Percentiles rank a stretch among this genome's conserved stretches.
Evolutionary conservation across 2,329 filamentous ascomycete species (phyloP).

Genomic region (Trichoderma sp.): DNA sequence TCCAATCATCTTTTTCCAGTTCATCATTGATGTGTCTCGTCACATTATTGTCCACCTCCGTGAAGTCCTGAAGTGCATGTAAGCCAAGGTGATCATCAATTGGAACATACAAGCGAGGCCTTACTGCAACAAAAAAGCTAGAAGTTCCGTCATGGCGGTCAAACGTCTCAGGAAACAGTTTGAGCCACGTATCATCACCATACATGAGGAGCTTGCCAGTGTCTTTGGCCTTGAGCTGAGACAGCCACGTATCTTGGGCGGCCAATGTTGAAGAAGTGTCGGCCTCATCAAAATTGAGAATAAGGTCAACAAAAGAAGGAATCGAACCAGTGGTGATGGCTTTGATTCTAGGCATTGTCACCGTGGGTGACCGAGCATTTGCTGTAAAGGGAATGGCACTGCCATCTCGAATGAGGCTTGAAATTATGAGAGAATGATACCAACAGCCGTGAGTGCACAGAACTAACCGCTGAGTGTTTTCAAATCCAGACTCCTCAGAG

Average conservation of each 20-base stretch:
- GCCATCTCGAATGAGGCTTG: conserved; percentile 79
- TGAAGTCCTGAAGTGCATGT: conserved; percentile 68
- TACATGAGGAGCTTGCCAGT: conserved; percentile 86
- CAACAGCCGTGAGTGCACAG: background rate
- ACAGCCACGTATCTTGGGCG: conserved; percentile 92
- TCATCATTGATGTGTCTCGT: conserved; percentile 84
- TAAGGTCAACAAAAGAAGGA: conserved; percentile 96
- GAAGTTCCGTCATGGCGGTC: conserved; percentile 87
- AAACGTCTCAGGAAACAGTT: conserved; percentile 90
- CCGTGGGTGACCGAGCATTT: conserved; percentile 92
- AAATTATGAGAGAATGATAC: background rate
- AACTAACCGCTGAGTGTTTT: conserved; percentile 81
- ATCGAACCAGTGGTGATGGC: conserved; percentile 96
- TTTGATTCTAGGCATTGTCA: conserved; percentile 98
- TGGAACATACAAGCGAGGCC: conserved; percentile 37
- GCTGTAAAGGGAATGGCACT: conserved; percentile 90
- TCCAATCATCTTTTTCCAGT: conserved; percentile 79
- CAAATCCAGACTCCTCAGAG: conserved; percentile 74
- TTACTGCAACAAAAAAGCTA: conserved; percentile 95
- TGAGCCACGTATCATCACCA: conserved; percentile 97
- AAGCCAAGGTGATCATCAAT: background rate
- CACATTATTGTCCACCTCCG: conserved; percentile 96
- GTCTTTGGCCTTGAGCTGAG: conserved; percentile 77
- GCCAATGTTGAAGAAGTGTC: conserved; percentile 88
- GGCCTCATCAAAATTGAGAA: conserved; percentile 93